Percentiles rank a stretch among this genome's conserved stretches.
Conservation (phyloP, 2,329 filamentous ascomycete species). For the Trichoderma atroviride region DNA sequence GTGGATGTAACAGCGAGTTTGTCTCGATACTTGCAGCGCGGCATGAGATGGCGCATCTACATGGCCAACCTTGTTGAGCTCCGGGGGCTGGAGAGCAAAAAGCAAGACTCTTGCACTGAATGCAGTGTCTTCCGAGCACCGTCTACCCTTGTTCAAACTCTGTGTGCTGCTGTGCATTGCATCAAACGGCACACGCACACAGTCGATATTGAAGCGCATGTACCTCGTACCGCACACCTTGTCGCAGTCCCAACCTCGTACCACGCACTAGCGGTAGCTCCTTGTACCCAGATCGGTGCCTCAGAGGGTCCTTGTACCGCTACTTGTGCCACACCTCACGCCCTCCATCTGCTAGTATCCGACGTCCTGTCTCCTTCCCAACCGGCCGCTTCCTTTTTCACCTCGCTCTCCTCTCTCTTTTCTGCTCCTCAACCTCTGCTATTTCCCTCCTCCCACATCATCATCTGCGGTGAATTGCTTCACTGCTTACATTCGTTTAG, state of each 20-base stretch:
- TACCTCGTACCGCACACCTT: not conserved
- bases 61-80: too few species aligned
- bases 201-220: not conserved
- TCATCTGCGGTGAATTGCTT: conserved; percentile 19
- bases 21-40: not conserved
- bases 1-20: too few species aligned
- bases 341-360: conserved; percentile 13
- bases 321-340: conserved; percentile 19
- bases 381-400: conserved; percentile 16
- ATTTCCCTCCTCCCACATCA: not conserved
- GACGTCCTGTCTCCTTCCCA: conserved; percentile 17
- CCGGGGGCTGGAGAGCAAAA: not conserved
- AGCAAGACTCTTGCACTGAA: not conserved
- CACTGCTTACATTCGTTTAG: conserved; percentile 27
- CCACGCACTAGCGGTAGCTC: not conserved
- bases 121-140: not conserved
- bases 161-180: not conserved
- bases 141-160: not conserved
- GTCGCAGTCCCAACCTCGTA: not conserved
- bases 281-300: not conserved
- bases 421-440: conserved; percentile 6
- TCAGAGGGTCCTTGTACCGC: conserved; percentile 9
- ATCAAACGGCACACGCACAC: not conserved
- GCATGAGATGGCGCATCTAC: not conserved
- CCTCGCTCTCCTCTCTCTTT: not conserved